Evolutionary conservation across 139 green algal species (phyloP), one percentile per base, ranked within the genome.

Genomic region (Pleodorina starrii): DNA sequence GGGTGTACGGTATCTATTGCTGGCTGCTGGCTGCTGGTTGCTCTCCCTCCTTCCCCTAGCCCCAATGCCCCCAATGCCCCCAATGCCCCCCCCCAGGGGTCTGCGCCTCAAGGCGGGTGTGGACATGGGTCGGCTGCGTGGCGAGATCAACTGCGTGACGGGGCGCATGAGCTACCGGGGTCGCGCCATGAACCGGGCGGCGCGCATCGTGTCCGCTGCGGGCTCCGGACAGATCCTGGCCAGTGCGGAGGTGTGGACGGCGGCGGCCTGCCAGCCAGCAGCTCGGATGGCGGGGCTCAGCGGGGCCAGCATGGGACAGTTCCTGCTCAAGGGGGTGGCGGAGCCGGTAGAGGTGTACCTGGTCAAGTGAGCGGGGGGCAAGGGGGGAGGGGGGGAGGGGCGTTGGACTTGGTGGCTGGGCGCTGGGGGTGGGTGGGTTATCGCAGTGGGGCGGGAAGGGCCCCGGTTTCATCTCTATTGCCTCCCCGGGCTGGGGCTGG

Each of bases 141-240:
- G 88, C 51, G 88, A 91, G 74, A 89, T 91, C 32, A 86, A 85
- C 81, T 91, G 88, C 74, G 66, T 91, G 35, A 92, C 90, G 2
- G 83, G 83, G 35, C 83, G 83, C 68, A 88, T 88, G 83, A 71
- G 54, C 54, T 88, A 88, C 68, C 83, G 83, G 1, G 83, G 83
- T 17, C 44, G 68, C 5, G 83, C 88, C 29, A 90, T 95, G 57
- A 95, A 95, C 86, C 88, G 93, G 9, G 93, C 93, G 6, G 92
- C 93, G 5, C 84, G 93, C 23, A 91, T 95, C 36, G 75, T 91
- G 77, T 68, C 87, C 6, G 90, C 89, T 0, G 72, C 83, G 19
- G 75, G 79, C 16, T 84, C 76, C 7, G 93, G 93, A 9, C 92
- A 95, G 91, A 79, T 94, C 21, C 83, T 95, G 32, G 88, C 79